Evolutionary conservation across 2,329 filamentous ascomycete species (phyloP), one percentile per base, ranked within the genome.

Genomic region (Verticillium alfalfae): DNA sequence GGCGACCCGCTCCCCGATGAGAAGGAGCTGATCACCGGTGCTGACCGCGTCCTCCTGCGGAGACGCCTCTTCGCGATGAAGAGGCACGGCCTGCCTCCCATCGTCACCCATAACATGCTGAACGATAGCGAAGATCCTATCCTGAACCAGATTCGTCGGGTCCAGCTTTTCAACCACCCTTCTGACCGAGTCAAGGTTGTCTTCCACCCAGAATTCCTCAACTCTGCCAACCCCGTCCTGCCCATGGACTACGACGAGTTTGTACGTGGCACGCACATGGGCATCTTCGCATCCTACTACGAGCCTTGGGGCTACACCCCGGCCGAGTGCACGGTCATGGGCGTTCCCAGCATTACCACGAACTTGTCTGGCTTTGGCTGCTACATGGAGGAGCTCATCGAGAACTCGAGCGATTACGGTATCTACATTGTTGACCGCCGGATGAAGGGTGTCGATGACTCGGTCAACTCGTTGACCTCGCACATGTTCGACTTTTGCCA

Each of bases 291-390:
- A 31, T 98, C 95, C 2, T 98, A 98, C 84, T 99, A 99, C 75
- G 95, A 99, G 79, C 95, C 95, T 9, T 99, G 95, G 95, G 95
- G 95, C 56, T 99, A 99, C 78, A 99, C 95, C 2, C 95, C 94
- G 0, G 94, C 95, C 59, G 95, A 98, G 76, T 99, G 95, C 77
- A 98, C 95, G 0, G 95, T 98, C 65, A 98, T 98, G 95, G 95
- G 95, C 69, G 93, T 99, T 49, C 95, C 95, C 54, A 97, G 92
- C 76, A 97, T 99, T 77, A 98, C 95, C 12, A 98, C 94, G 34
- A 99, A 99, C 76, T 81, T 99, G 55, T 98, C 95, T 7, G 95
- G 95, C 22, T 99, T 99, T 71, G 95, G 95, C 58, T 98, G 95
- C 78, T 98, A 99, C 77, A 99, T 99, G 95, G 95, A 99, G 76